phyloP scores from a whole-genome alignment of 805 yeast genomes.

The Myxozyma sirexii region DNA sequence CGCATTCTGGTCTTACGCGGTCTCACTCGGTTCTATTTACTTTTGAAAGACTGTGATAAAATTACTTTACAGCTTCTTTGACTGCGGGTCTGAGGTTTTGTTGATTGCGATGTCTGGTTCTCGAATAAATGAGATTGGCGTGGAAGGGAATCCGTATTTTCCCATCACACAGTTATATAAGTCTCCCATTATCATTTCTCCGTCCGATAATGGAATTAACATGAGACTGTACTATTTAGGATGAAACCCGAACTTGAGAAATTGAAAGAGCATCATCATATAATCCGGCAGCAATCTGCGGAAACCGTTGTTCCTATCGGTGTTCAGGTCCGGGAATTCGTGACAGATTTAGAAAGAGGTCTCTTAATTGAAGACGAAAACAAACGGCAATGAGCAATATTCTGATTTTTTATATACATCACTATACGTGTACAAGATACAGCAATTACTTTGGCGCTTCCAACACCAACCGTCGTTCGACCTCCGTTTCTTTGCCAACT shows the following conservation, averaged over 20 bases:
- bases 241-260: slow-evolving; percentile 10
- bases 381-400: neutral
- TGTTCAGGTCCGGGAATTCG: slow-evolving; percentile 22
- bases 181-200: slow-evolving; percentile 2
- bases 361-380: slow-evolving; percentile 6
- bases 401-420: neutral
- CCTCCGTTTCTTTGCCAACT: slow-evolving; percentile 92
- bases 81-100: no score
- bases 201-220: neutral
- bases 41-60: no score
- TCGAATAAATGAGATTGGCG: neutral
- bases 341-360: slow-evolving; percentile 19
- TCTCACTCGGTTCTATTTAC: no score
- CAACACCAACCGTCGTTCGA: slow-evolving; percentile 77
- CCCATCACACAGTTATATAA: slow-evolving; percentile 28
- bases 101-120: neutral
- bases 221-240: slow-evolving; percentile 6
- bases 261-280: slow-evolving; percentile 4
- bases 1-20: no score
- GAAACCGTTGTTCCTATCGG: slow-evolving; percentile 15
- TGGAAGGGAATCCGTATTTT: slow-evolving; percentile 9
- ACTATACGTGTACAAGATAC: no score
- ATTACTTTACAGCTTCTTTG: no score
- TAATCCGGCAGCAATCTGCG: slow-evolving; percentile 14
- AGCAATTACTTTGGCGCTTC: slow-evolving; percentile 49